Evolutionary conservation across 495 filamentous ascomycete species (phyloP).

Genomic region (Wilcoxina mikolae): DNA sequence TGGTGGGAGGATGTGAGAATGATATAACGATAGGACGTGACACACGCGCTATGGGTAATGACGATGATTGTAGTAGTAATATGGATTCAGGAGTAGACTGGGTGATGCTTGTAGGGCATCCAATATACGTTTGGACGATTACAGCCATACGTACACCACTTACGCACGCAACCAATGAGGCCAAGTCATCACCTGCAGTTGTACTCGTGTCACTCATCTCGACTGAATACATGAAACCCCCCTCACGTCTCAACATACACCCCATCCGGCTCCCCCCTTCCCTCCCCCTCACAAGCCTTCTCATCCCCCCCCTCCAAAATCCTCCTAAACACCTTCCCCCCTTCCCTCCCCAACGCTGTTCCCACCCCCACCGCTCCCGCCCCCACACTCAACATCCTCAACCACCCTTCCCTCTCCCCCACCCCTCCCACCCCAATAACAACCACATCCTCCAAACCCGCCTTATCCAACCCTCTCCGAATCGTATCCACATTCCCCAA

Average conservation of each 20-base stretch:
- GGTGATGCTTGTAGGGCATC: neutral
- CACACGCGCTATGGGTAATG: too few relatives aligned
- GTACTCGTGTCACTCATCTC: neutral
- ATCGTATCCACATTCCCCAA: conserved; percentile 55
- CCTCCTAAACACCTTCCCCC: conserved; percentile 40
- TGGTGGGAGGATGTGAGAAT: too few relatives aligned
- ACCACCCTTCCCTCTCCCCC: conserved; percentile 40
- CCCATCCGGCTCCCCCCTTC: neutral
- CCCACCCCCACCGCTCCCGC: conserved; percentile 48
- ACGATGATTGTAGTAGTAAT: too few relatives aligned
- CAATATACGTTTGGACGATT: neutral
- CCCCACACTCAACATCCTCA: conserved; percentile 48
- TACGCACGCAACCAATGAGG: neutral
- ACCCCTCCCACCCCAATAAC: conserved; percentile 59
- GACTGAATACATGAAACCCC: neutral
- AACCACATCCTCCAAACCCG: conserved; percentile 33
- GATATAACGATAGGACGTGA: too few relatives aligned
- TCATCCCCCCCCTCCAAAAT: neutral
- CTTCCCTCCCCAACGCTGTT: conserved; percentile 47
- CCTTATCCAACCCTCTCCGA: conserved; percentile 39
- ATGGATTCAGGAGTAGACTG: neutral
- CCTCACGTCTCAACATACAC: neutral
- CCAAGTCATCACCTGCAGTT: neutral
- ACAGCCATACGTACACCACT: too few relatives aligned
- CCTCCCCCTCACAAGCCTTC: neutral